phyloP scores from a whole-genome alignment of 2,329 filamentous ascomycete species.

The Seiridium unicorne region DNA sequence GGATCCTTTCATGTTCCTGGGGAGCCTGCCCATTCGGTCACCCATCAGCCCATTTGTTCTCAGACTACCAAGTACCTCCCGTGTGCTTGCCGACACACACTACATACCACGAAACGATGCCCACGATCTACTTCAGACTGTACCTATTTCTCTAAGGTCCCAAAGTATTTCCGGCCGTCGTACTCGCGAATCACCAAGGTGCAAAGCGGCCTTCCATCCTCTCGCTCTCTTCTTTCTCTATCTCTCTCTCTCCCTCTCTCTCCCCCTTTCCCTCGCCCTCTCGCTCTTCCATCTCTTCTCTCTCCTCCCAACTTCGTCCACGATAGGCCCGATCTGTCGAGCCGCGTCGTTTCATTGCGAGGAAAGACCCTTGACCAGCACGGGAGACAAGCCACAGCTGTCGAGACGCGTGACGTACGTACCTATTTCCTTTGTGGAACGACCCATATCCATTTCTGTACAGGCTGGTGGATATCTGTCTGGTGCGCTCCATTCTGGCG shows the following conservation, averaged over 20 bases:
- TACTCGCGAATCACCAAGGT: not conserved
- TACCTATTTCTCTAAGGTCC: not conserved
- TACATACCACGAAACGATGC: too few species aligned
- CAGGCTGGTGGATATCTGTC: slow-evolving; percentile 5
- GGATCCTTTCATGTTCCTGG: slow-evolving; percentile 2
- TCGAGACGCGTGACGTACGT: slow-evolving; percentile 13
- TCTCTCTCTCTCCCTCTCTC: slow-evolving; percentile 11
- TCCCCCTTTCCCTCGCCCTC: not conserved
- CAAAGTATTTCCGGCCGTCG: not conserved
- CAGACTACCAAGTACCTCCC: not conserved
- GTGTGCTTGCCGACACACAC: too few species aligned
- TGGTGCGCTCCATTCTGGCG: not conserved
- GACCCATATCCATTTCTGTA: not conserved
- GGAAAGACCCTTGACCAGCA: slow-evolving; percentile 10
- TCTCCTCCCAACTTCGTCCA: slow-evolving; percentile 12
- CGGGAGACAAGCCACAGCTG: slow-evolving; percentile 6
- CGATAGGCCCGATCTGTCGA: slow-evolving; percentile 9
- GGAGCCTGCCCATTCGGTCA: slow-evolving; percentile 1
- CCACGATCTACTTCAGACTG: too few species aligned
- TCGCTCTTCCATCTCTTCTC: slow-evolving; percentile 10
- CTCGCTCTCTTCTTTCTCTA: not conserved
- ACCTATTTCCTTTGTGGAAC: slow-evolving; percentile 11
- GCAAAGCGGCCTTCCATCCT: not conserved
- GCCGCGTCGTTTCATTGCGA: slow-evolving; percentile 11
- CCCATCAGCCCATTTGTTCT: slow-evolving; percentile 2